Evolutionary conservation across 2,329 filamentous ascomycete genomes (phyloP), one percentile per base, ranked within the genome.

Genomic region (Ascochyta koolunga): DNA sequence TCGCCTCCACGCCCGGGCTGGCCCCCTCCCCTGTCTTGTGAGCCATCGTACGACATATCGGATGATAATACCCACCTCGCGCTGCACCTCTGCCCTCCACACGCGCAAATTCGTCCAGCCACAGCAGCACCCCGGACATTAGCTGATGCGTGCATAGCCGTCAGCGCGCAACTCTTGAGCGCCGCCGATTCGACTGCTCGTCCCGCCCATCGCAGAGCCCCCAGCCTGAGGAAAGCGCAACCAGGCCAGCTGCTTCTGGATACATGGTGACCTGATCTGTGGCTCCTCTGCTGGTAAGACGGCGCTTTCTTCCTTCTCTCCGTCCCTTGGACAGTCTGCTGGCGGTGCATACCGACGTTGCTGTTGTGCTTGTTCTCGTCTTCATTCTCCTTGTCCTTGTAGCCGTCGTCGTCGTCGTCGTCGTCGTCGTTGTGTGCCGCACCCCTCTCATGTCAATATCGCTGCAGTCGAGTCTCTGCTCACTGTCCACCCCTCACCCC

Each of bases 181-280:
- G 45, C 45, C 24, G n/a, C 37, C 19, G 13, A 39, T 19, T 35
- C 27, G 15, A 19, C 6, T 39, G 22, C 22, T 21, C 21, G 5
- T 39, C 37, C 37, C 37, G 37, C 35, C 11, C 37, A 39, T 21
- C 18, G 35, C 35, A 22, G 35, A 15, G 35, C 18, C 4, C 37
- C 21, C 36, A 10, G 32, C 8, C 32, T 25, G n/a, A 43, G 24
- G 16, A 44, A 35, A 35, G 32, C 32, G 38, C 24, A 5, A 18
- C 15, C 38, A 21, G 38, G 22, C 38, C 38, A 29, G 38, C 38
- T 41, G 24, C 38, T 41, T 37, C 36, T 36, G 51, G 47, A 33
- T 4, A 36, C 45, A 50, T 46, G 51, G 51, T 54, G 51, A 54
- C 45, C 51, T 54, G 51, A 54, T 37, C 46, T 45, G 51, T 50